Evolutionary conservation across 2,329 filamentous ascomycete species (phyloP).

Genomic region (Aureobasidium sp.): DNA sequence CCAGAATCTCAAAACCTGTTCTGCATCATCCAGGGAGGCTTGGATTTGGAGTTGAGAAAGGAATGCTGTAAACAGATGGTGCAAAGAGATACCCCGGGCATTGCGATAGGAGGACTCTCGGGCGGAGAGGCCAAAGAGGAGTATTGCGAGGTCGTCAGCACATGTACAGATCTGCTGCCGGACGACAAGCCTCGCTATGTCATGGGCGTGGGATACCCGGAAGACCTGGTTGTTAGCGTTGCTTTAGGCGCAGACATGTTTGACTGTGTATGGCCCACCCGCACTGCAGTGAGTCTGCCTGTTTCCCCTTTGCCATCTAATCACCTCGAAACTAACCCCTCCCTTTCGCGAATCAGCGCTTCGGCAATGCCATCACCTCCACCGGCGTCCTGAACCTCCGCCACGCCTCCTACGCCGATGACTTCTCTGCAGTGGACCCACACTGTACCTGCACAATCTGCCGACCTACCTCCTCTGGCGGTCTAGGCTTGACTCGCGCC

Average conservation of each 20-base stretch:
- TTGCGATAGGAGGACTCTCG: slow-evolving; percentile 89
- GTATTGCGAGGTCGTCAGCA: slow-evolving; percentile 76
- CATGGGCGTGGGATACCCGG: slow-evolving; percentile 96
- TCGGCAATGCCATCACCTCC: slow-evolving; percentile 86
- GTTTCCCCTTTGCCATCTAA: background rate
- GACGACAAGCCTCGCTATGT: slow-evolving; percentile 95
- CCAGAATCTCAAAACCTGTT: slow-evolving; percentile 84
- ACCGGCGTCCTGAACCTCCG: slow-evolving; percentile 77
- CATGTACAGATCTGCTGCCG: slow-evolving; percentile 78
- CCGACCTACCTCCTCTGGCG: slow-evolving; percentile 52
- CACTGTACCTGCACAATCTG: slow-evolving; percentile 78
- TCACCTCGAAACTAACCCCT: background rate
- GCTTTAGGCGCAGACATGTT: slow-evolving; percentile 98
- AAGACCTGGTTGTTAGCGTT: slow-evolving; percentile 88
- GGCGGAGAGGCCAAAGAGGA: slow-evolving; percentile 91
- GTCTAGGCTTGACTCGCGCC: slow-evolving; percentile 74
- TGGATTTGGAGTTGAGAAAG: slow-evolving; percentile 77
- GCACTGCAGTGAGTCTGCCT: slow-evolving; percentile 60
- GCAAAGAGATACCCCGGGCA: slow-evolving; percentile 81
- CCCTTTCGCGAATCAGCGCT: slow-evolving; percentile 45
- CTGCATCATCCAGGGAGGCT: slow-evolving; percentile 94
- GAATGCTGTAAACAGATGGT: slow-evolving; percentile 86
- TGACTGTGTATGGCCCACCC: slow-evolving; percentile 96
- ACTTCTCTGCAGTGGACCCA: slow-evolving; percentile 77
- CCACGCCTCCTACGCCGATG: slow-evolving; percentile 63